Evolutionary conservation across 2,329 filamentous ascomycete species (phyloP), one percentile per base, ranked within the genome.

Genomic region (Drechslera avenae): DNA sequence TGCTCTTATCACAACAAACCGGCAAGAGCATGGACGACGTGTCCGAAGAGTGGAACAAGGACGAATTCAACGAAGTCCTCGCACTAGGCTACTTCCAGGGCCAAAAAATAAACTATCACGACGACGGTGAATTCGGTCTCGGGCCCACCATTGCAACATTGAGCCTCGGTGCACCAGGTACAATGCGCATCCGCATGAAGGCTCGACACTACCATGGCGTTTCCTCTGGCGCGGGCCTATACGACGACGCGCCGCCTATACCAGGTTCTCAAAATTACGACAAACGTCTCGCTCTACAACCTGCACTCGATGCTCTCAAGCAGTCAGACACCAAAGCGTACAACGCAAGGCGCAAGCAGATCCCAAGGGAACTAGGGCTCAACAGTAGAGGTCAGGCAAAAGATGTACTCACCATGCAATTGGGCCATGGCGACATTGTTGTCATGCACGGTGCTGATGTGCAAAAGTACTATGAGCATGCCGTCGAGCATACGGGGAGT

Each of bases 341-440:
- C 31, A 55, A 59, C 0, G 44, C 49, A 1, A 62, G 68, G 1
- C 47, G 69, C 5, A 73, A 68, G 39, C 45, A 71, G 35, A 42
- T 78, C 0, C 69, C 74, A 0, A 67, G 64, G n/a, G 66, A 78
- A n/a, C 54, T 79, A 1, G 62, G 61, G 0, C 48, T 77, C 2
- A 66, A 60, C 39, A 53, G 62, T 7, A 68, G 65, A 13, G 62
- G 66, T 2, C 62, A 69, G 28, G 59, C 62, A 23, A 72, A 52
- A n/a, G 67, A 69, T 3, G 67, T 70, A 56, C 70, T 84, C 12
- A 74, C 69, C 1, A 66, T 84, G 62, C 71, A 74, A 1, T 71
- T 89, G 3, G 75, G 78, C 6, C 86, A 89, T 63, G 86, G 86
- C 0, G 86, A 88, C 62, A 79, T 88, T 9, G 78, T 85, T 2